Evolutionary conservation across 2,329 filamentous ascomycete genomes (phyloP).

Genomic region (Colletotrichum tabaci): DNA sequence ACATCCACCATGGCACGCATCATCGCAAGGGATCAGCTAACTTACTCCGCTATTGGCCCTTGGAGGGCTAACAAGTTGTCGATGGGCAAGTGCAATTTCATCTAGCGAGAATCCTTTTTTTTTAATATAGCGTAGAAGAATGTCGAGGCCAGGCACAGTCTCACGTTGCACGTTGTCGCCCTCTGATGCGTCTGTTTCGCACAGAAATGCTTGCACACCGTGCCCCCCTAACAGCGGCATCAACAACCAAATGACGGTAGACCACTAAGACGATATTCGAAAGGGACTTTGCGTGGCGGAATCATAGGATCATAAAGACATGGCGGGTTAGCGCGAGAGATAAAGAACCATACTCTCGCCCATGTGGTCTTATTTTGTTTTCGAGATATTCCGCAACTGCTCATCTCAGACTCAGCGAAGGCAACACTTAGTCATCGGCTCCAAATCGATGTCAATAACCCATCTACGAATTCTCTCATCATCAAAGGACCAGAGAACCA

Average conservation of each 20-base stretch:
- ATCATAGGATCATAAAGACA: not conserved
- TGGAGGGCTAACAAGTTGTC: too few relatives aligned
- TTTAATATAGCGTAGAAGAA: not conserved
- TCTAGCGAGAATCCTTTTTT: not conserved
- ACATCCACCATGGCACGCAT: slow-evolving; percentile 2
- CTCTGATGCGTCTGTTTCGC: slow-evolving; percentile 27
- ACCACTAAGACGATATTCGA: slow-evolving; percentile 17
- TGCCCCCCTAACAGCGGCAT: not conserved
- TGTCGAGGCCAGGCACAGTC: slow-evolving; percentile 23
- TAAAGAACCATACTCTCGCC: not conserved
- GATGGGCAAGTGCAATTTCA: slow-evolving; percentile 15
- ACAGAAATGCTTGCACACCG: slow-evolving; percentile 1
- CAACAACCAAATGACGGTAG: not conserved
- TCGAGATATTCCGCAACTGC: not conserved
- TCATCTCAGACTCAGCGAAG: too few relatives aligned
- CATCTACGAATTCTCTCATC: too few relatives aligned
- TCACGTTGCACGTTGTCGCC: slow-evolving; percentile 17
- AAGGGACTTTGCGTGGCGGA: not conserved
- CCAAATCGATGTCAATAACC: not conserved
- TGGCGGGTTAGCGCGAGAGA: not conserved
- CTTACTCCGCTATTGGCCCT: slow-evolving; percentile 1
- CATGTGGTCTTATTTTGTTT: not conserved
- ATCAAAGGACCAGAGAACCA: too few relatives aligned
- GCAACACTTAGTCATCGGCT: not conserved
- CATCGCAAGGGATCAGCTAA: slow-evolving; percentile 17